Base-by-base conservation (phyloP, 768 basidiomycete genomes). In the Leccinum subtestaceum region DNA sequence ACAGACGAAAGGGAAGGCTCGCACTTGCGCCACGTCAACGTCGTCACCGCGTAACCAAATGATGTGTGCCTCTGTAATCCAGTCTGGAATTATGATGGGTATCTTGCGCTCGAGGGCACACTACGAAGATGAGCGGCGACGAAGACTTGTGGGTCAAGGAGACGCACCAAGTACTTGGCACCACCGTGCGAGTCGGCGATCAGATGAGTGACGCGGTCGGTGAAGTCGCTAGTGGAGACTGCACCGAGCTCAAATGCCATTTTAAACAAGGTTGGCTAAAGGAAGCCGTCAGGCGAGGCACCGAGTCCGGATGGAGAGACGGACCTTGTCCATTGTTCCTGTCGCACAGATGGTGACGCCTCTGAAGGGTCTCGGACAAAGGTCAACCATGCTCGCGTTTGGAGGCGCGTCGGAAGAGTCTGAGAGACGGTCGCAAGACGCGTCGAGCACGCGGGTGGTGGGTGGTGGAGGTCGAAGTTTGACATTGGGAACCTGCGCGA, bases 201-300 rank as follows among this genome's bases (percentile, higher is more conserved):
- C 21, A 98, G 81, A 76, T 96, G 94, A 0, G 93, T 95, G n/a
- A 91, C 88, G 49, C 79, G 78, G 68, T 93, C 88, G 0, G 93
- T 98, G 61, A 96, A 86, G 52, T 91, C 87, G 32, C 75, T 81
- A 15, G 83, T 80, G 47, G 83, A 79, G 4, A 74, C 74, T 27
- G 92, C 95, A 11, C 95, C 95, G 13, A 97, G 86, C 63, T 94
- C 88, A 23, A 83, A 75, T 0, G 91, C 92, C 66, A 90, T 83
- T 60, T 85, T 85, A 68, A 91, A 91, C 34, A 95, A 62, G 2
- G 81, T 80, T 0, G 84, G 80, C 93, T 95, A 34, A 17, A 52
- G 5, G 15, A 9, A 32, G 1, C 60, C 4, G 43, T 64, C 36
- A 59, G 40, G 17, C 21, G 27, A 10, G 45, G 59, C 47, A 56